phyloP scores from a whole-genome alignment of 345 rosid species.

The Salix koriyanagi region DNA sequence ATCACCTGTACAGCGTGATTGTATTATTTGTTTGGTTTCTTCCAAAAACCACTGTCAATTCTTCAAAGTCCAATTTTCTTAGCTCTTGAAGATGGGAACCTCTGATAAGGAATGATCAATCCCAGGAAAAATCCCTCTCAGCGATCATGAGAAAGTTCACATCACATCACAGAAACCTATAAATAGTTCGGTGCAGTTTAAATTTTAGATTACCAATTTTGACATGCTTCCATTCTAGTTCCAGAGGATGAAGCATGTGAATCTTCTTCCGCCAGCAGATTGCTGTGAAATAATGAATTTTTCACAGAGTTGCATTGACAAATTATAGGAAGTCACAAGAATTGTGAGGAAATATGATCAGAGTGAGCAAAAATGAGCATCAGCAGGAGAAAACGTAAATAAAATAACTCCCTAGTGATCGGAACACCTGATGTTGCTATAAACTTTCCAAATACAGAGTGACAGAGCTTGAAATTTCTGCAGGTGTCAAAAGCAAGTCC shows the following conservation, averaged over 20 bases:
- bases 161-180: background rate
- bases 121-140: background rate
- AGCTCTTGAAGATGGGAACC: background rate
- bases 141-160: background rate
- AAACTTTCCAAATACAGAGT: background rate
- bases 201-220: background rate
- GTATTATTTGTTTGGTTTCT: conserved; percentile 15
- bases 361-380: background rate
- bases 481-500: no score
- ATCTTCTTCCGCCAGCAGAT: background rate
- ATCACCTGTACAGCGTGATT: background rate
- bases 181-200: background rate
- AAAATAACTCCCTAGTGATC: background rate
- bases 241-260: background rate
- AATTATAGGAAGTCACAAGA: background rate
- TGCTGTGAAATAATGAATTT: background rate
- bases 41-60: background rate
- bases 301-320: background rate
- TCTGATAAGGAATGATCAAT: background rate
- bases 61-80: background rate
- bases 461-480: background rate
- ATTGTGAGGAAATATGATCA: background rate
- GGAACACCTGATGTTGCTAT: background rate
- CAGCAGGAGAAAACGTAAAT: background rate
- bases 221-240: background rate